Percentiles rank a stretch among this genome's conserved stretches.
Evolutionary conservation across 306 rosid genomes (phyloP).

Genomic region (Elaeagnus macrophylla): DNA sequence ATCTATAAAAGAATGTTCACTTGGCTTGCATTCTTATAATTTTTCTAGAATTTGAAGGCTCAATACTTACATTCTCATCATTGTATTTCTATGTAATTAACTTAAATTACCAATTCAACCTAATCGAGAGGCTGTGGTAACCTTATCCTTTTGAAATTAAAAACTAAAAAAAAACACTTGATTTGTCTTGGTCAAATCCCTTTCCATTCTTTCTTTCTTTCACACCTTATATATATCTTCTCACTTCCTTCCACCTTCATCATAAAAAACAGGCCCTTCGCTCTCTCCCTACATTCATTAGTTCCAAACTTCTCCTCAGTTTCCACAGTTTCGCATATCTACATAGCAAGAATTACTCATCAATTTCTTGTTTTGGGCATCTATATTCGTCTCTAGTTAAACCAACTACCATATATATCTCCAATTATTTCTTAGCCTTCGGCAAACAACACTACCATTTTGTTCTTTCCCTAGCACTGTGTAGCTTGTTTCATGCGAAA

Average conservation of each 20-base stretch:
- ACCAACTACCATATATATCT: too few relatives aligned
- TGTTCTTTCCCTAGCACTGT: not conserved
- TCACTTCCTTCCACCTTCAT: slow-evolving; percentile 43
- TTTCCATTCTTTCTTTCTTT: slow-evolving; percentile 28
- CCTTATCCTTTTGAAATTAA: too few relatives aligned
- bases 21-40: too few relatives aligned
- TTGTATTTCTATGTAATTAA: too few relatives aligned
- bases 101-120: too few relatives aligned
- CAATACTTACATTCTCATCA: too few relatives aligned
- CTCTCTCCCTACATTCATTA: not conserved
- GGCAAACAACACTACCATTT: not conserved
- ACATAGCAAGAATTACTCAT: not conserved
- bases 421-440: not conserved
- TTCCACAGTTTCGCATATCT: not conserved
- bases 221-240: slow-evolving; percentile 24
- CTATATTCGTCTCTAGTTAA: too few relatives aligned
- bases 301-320: slow-evolving; percentile 1
- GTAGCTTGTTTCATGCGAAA: not conserved
- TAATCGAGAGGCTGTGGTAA: too few relatives aligned
- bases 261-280: slow-evolving; percentile 2
- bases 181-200: not conserved
- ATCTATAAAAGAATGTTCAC: too few relatives aligned
- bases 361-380: not conserved
- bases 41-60: too few relatives aligned
- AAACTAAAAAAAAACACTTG: too few relatives aligned